These are phyloP conservation scores for Trametes sp. DNA, from an alignment of 1,284 basidiomycete genomes.

Conservation along the genomic window DNA sequence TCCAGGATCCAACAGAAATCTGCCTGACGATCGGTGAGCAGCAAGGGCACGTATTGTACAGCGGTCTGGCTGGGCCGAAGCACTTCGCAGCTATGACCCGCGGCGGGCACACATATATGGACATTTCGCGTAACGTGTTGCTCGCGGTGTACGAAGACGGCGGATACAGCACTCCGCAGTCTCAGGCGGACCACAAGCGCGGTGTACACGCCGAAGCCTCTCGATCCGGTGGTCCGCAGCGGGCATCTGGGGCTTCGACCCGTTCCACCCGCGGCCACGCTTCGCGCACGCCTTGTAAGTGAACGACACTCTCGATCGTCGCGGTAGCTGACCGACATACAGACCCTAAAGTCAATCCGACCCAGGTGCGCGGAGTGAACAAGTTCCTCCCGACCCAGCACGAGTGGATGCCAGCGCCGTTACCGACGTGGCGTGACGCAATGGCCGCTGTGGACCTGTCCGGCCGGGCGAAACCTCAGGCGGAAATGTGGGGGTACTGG, in stretches of 20 bases:
- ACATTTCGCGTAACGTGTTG: not conserved
- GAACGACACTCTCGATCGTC: too few relatives aligned
- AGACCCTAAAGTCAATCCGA: not conserved
- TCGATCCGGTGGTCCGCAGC: too few relatives aligned
- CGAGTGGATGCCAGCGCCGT: slow-evolving; percentile 15
- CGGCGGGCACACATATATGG: slow-evolving; percentile 11
- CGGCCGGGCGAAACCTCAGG: not conserved
- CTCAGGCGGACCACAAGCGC: not conserved
- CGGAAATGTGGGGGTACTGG: slow-evolving; percentile 19
- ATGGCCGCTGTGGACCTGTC: not conserved
- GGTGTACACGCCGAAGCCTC: not conserved
- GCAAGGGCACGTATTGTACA: not conserved
- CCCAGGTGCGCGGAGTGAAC: slow-evolving; percentile 1
- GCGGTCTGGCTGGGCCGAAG: not conserved
- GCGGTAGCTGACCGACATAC: too few relatives aligned
- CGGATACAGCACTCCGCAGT: not conserved
- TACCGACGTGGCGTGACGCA: not conserved
- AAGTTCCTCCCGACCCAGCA: slow-evolving; percentile 13
- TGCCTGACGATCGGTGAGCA: not conserved
- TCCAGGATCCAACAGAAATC: not conserved
- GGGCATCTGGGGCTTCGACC: too few relatives aligned
- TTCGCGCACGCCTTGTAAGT: not conserved
- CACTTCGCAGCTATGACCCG: not conserved
- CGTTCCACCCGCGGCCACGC: too few relatives aligned
- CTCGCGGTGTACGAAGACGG: not conserved